A percentile compares a stretch with the other conserved stretches of the same genome.
Conservation (phyloP, 441 rosid genomes). For the Gossypium aridum region DNA sequence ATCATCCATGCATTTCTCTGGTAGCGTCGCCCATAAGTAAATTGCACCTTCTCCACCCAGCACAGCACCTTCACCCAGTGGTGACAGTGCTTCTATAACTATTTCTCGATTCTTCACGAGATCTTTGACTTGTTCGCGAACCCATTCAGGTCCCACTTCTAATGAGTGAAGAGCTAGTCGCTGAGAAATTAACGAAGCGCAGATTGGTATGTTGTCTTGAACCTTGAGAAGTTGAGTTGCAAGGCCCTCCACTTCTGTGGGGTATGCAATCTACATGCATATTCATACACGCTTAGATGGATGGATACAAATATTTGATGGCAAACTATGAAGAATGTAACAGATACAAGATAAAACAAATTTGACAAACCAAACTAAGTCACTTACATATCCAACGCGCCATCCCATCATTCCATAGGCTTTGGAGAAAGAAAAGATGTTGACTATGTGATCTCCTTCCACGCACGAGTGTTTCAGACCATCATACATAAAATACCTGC, state of each 20-base stretch:
- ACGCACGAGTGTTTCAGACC: slow-evolving; percentile 79
- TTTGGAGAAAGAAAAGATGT: slow-evolving; percentile 96
- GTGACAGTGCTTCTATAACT: slow-evolving; percentile 62
- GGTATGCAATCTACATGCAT: slow-evolving; percentile 76
- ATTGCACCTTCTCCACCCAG: slow-evolving; percentile 97
- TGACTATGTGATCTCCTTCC: slow-evolving; percentile 87
- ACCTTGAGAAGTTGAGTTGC: slow-evolving; percentile 71
- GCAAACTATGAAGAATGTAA: neutral
- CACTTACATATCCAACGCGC: slow-evolving; percentile 98
- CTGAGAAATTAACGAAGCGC: slow-evolving; percentile 82
- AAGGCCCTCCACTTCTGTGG: slow-evolving; percentile 67
- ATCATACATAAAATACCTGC: slow-evolving; percentile 96
- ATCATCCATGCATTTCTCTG: slow-evolving; percentile 43
- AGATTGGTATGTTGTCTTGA: slow-evolving; percentile 95
- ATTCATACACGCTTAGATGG: neutral
- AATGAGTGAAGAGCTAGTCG: slow-evolving; percentile 74
- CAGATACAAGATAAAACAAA: neutral
- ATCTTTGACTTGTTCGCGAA: slow-evolving; percentile 53
- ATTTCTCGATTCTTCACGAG: slow-evolving; percentile 80
- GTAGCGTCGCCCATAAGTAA: slow-evolving; percentile 94
- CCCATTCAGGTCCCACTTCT: slow-evolving; percentile 80
- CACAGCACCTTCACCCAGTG: slow-evolving; percentile 67
- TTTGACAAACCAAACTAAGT: neutral
- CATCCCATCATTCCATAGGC: slow-evolving; percentile 99
- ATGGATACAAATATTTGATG: neutral